Base-by-base conservation (phyloP, 2,329 filamentous ascomycete genomes). In the Stachybotrys elegans region DNA sequence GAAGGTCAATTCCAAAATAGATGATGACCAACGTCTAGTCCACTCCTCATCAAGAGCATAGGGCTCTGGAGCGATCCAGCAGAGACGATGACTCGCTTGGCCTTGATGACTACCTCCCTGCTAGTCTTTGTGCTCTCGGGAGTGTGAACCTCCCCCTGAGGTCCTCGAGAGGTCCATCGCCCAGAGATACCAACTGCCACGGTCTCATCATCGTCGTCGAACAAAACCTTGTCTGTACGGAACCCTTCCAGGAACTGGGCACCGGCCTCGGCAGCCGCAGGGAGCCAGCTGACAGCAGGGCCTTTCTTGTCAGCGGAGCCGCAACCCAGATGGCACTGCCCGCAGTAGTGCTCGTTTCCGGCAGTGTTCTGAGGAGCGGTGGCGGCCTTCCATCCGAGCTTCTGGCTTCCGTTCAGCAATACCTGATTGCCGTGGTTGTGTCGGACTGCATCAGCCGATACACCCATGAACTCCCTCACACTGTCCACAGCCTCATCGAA, bases 201-300 rank as follows among this genome's bases (percentile, higher is more conserved):
- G 4, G 73, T 75, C 51, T 74, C 78, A 7, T 66, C 69, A 32
- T 59, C 58, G 13, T 75, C 69, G 19, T 82, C 78, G 59, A 95
- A 95, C 0, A 86, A 51, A 14, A 96, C 71, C 47, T 76, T 76
- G 12, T 87, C 78, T 1, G 83, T 86, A 17, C 81, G 66, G 56
- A 93, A 88, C 0, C 90, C 90, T 69, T 96, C 89, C 45, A 94
- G 78, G 59, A 95, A 95, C 50, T 77, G 72, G 1, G 90, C 87
- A 1, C 90, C 90, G 1, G 86, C 81, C 42, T 75, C 75, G 1
- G 83, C 85, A 3, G 92, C 90, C 54, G 90, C 88, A 0, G 87
- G 87, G 13, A 96, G 70, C 73, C 82, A 96, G 6, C 80, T 81
- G 20, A 87, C 81, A 0, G 79, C 77, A 0, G 91, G 86, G 0